phyloP scores from a whole-genome alignment of 2,329 filamentous ascomycete species.

The Ophiostoma ulmi region DNA sequence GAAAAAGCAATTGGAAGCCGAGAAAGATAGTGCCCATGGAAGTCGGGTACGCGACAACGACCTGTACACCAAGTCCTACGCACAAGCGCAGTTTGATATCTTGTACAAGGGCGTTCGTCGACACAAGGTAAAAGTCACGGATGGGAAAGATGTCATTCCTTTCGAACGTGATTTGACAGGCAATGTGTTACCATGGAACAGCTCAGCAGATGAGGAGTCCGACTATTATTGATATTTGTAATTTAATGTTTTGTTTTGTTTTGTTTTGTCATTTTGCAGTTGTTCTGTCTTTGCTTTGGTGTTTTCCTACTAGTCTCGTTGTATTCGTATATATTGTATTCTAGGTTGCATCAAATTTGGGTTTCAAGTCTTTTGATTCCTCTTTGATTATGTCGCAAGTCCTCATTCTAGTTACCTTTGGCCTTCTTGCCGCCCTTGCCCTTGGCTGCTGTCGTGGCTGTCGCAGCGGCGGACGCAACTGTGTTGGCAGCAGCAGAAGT shows the following conservation, averaged over 20 bases:
- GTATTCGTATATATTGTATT: background rate
- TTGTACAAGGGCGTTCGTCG: background rate
- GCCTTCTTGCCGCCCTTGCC: constrained; percentile 19
- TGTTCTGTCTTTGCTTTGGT: background rate
- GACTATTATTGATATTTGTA: constrained; percentile 21
- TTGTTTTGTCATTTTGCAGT: background rate
- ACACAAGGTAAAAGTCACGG: constrained; percentile 28
- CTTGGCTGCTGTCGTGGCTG: constrained; percentile 13
- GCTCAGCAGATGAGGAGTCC: background rate
- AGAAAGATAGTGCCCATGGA: background rate
- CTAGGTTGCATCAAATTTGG: background rate
- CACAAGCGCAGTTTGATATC: background rate
- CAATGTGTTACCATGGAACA: background rate
- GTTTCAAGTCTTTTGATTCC: background rate
- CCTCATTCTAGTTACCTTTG: constrained; percentile 19
- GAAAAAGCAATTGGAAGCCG: background rate
- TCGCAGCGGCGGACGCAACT: background rate
- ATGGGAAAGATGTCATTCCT: background rate
- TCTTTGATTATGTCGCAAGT: background rate
- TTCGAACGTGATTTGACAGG: background rate
- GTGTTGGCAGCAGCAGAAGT: constrained; percentile 11
- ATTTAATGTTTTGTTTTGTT: background rate
- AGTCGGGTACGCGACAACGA: constrained; percentile 14
- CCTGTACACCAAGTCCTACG: background rate
- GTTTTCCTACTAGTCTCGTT: background rate